Evolutionary conservation across 495 filamentous ascomycete species (phyloP), one percentile per base, ranked within the genome.

Genomic region (Eremomyces bilateralis): DNA sequence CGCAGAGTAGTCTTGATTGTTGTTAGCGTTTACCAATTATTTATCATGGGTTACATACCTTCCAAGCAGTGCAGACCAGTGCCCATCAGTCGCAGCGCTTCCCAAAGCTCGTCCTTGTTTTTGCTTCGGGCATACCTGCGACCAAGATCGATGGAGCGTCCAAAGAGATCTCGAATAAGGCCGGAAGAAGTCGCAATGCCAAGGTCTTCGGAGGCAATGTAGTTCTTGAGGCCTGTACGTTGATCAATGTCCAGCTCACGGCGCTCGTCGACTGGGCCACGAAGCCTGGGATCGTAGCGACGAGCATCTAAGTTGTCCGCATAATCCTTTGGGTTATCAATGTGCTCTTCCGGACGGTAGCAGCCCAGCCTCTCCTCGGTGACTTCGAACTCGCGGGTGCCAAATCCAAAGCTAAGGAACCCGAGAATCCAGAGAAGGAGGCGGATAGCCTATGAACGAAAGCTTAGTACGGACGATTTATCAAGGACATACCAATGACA

Each of bases 61-160:
- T 93, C 83, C n/a, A 93, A 56, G 42, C 81, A 90, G 58, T 93
- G 83, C 34, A 78, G 62, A 3, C 75, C 83, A 27, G 83, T 93
- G 15, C 83, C 83, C 33, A 93, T 51, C 4, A 91, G 61, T 35
- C 83, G 70, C 13, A 93, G 58, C 33, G 82, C 79, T 57, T 93
- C 83, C 48, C 83, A 71, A 3, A 88, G 62, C 42, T 88, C 82
- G 17, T 62, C 60, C 42, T 83, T 71, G 42, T 77, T 65, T 4
- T 57, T 36, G 29, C 55, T 67, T 13, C 57, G 56, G 28, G 56
- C 63, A 50, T 80, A 91, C 15, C 58, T 65, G 38, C 82, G 72
- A 21, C 67, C 83, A 1, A 90, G 60, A 36, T 77, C 57, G 41
- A 90, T 77, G 39, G 65, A 76, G 31, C 63, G 58, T n/a, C 61